Conservation (phyloP, 257 asterid genomes). For the Perilla frutescens region DNA sequence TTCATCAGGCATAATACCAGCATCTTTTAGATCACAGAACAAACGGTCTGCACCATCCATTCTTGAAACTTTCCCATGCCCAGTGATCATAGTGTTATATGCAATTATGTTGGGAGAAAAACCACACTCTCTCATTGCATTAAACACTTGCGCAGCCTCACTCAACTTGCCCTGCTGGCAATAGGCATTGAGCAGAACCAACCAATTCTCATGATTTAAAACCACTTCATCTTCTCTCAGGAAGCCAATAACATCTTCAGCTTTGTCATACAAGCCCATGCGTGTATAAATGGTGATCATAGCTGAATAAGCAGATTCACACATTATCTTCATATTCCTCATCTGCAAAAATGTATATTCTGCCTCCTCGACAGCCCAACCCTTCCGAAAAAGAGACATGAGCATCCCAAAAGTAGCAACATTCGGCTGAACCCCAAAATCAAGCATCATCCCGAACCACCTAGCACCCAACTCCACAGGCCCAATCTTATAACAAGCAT, state of each 20-base stretch:
- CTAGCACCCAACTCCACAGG: slow-evolving; percentile 59
- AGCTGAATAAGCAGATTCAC: slow-evolving; percentile 85
- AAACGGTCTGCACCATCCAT: slow-evolving; percentile 68
- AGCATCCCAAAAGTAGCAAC: slow-evolving; percentile 91
- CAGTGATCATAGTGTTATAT: slow-evolving; percentile 86
- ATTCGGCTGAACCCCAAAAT: slow-evolving; percentile 65
- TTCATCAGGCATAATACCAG: slow-evolving; percentile 76
- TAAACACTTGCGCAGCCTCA: slow-evolving; percentile 62
- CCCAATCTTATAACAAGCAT: slow-evolving; percentile 69
- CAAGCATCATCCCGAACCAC: slow-evolving; percentile 86
- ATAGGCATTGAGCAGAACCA: slow-evolving; percentile 83
- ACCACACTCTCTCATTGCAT: slow-evolving; percentile 66
- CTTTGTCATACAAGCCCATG: slow-evolving; percentile 65
- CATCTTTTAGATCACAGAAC: slow-evolving; percentile 54
- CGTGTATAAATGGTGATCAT: slow-evolving; percentile 88
- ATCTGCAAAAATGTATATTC: slow-evolving; percentile 69
- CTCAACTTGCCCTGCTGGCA: slow-evolving; percentile 84
- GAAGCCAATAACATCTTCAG: slow-evolving; percentile 73
- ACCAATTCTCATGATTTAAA: slow-evolving; percentile 81
- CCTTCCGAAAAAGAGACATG: slow-evolving; percentile 84
- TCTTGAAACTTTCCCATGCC: slow-evolving; percentile 69
- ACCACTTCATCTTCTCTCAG: slow-evolving; percentile 62
- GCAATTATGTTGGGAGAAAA: slow-evolving; percentile 77
- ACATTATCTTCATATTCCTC: slow-evolving; percentile 66
- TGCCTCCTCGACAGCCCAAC: slow-evolving; percentile 73